Conservation (phyloP, 164 flowering plant species). For the Macadamia tetraphylla region DNA sequence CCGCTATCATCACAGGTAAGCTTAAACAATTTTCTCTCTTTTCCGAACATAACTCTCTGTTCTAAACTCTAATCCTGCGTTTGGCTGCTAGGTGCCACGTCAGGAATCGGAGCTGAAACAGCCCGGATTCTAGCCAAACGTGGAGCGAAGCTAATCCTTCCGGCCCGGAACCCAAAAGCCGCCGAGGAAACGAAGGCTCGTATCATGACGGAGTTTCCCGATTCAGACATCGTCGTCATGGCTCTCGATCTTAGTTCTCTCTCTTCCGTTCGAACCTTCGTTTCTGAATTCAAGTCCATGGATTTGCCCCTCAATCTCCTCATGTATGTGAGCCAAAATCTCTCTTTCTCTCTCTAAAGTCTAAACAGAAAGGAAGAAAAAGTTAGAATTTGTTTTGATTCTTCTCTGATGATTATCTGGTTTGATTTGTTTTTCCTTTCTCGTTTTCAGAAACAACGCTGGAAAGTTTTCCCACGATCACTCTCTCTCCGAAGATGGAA, state of each 20-base stretch:
- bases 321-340: conserved; percentile 51
- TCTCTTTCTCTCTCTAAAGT: neutral
- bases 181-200: conserved; percentile 76
- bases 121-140: conserved; percentile 37
- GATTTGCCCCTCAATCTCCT: conserved; percentile 64
- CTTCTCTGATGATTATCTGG: neutral
- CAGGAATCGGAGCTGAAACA: conserved; percentile 97
- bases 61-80: neutral
- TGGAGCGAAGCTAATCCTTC: conserved; percentile 26
- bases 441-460: conserved; percentile 72
- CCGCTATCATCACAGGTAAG: conserved; percentile 89
- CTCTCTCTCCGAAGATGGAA: conserved; percentile 77
- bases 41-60: neutral
- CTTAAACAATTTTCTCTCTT: neutral
- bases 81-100: conserved; percentile 66
- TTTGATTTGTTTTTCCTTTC: neutral
- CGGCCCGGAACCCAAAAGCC: conserved; percentile 71
- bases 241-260: conserved; percentile 88
- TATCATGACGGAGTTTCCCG: conserved; percentile 60
- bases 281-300: conserved; percentile 44
- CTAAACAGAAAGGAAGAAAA: too few relatives aligned
- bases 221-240: conserved; percentile 63
- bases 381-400: too few relatives aligned
- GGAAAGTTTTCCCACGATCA: conserved; percentile 75
- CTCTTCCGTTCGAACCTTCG: conserved; percentile 58